Evolutionary conservation across 129 eudicot species (phyloP).

Genomic region (Chrysanthemum seticuspe): DNA sequence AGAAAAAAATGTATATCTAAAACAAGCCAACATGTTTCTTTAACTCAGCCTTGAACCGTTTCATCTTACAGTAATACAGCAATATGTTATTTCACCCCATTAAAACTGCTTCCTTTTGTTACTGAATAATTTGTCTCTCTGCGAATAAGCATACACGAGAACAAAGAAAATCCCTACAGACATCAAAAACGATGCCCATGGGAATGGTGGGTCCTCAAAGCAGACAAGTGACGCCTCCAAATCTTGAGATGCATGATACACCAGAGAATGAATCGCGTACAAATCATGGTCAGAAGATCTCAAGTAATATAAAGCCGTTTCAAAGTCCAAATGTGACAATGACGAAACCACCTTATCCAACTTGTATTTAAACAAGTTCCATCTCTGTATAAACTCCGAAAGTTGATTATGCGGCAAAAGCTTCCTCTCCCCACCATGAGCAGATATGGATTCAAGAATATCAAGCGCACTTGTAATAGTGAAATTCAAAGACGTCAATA

Average conservation of each 20-base stretch:
- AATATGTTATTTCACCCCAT: conserved; percentile 33
- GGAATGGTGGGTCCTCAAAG: conserved; percentile 93
- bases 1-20: conserved; percentile 28
- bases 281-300: conserved; percentile 94
- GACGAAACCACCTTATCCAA: conserved; percentile 76
- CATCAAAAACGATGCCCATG: conserved; percentile 68
- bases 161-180: conserved; percentile 55
- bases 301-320: conserved; percentile 70
- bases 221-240: conserved; percentile 90
- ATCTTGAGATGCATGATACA: conserved; percentile 86
- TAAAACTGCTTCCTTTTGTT: conserved; percentile 91
- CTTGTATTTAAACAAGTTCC: conserved; percentile 89
- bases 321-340: conserved; percentile 79
- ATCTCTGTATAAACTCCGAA: conserved; percentile 71
- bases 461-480: conserved; percentile 84
- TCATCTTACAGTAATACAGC: conserved; percentile 49
- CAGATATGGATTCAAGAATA: conserved; percentile 79
- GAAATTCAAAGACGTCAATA: conserved; percentile 78
- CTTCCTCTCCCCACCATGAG: conserved; percentile 87
- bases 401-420: conserved; percentile 64
- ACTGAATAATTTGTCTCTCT: conserved; percentile 72
- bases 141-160: conserved; percentile 56
- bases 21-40: conserved; percentile 24
- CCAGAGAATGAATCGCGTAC: conserved; percentile 82
- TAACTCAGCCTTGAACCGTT: conserved; percentile 27